These are phyloP conservation scores for Vigna nakashimae DNA, from an alignment of 306 rosid species.

Conservation along the genomic window DNA sequence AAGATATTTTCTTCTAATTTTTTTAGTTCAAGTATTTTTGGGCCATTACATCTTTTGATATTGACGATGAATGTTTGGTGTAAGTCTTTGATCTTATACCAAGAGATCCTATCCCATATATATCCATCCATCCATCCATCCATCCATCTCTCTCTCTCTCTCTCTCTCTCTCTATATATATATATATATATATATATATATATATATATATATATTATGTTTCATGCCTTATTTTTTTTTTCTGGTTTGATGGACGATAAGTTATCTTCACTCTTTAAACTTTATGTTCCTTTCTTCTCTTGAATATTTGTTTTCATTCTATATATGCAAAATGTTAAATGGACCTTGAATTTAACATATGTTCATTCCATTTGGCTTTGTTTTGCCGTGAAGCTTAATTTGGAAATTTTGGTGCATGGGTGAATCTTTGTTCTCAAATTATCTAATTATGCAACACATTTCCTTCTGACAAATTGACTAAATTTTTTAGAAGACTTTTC, in stretches of 20 bases:
- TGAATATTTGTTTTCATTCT: not conserved
- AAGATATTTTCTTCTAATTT: not conserved
- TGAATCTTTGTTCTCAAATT: slow-evolving; percentile 7
- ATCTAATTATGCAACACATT: not conserved
- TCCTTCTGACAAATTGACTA: not conserved
- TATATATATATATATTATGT: not conserved
- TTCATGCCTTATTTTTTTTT: not conserved
- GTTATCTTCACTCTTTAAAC: not conserved
- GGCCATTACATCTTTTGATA: not conserved
- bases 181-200: too few relatives aligned
- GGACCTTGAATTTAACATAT: slow-evolving; percentile 8
- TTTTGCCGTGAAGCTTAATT: slow-evolving; percentile 8
- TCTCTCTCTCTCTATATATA: too few relatives aligned
- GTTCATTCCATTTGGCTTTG: not conserved
- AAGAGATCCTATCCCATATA: too few relatives aligned
- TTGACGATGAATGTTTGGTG: too few relatives aligned
- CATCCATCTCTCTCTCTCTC: too few relatives aligned
- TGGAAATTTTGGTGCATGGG: slow-evolving; percentile 18
- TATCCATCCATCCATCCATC: too few relatives aligned
- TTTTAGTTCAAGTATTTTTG: not conserved
- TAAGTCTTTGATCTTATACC: too few relatives aligned
- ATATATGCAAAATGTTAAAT: not conserved
- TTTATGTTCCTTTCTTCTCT: not conserved
- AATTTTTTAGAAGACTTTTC: not conserved
- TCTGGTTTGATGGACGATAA: not conserved